These are phyloP conservation scores for Dendrobium catenatum DNA, from an alignment of 106 monocot species.

Conservation along the genomic window DNA sequence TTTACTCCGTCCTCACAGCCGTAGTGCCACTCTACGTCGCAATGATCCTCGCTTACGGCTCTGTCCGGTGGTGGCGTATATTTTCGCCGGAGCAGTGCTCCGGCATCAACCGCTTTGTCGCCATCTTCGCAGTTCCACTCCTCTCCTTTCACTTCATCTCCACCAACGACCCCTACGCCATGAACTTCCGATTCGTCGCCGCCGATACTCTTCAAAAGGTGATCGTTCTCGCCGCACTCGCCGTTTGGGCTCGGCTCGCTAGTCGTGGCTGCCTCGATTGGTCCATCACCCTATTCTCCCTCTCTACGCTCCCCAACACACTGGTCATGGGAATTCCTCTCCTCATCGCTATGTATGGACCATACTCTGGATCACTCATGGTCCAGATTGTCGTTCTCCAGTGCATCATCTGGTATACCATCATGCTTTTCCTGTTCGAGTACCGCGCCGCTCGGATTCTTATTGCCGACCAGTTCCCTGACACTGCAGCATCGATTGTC, in stretches of 20 bases:
- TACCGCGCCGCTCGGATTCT: slow-evolving; percentile 53
- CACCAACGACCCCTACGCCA: slow-evolving; percentile 52
- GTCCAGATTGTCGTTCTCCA: slow-evolving; percentile 67
- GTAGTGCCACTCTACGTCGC: slow-evolving; percentile 71
- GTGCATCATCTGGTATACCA: slow-evolving; percentile 75
- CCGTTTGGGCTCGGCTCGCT: slow-evolving; percentile 29
- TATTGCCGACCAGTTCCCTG: slow-evolving; percentile 66
- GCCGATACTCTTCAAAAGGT: slow-evolving; percentile 60
- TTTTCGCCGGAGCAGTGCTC: slow-evolving; percentile 69
- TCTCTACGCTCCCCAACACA: slow-evolving; percentile 68
- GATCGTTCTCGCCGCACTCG: slow-evolving; percentile 42
- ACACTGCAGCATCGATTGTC: slow-evolving; percentile 50
- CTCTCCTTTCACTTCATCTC: slow-evolving; percentile 74
- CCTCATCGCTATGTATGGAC: slow-evolving; percentile 65
- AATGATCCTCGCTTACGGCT: slow-evolving; percentile 66
- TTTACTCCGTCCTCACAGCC: slow-evolving; percentile 54
- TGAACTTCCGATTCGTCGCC: slow-evolving; percentile 58
- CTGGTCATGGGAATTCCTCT: slow-evolving; percentile 72
- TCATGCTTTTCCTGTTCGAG: slow-evolving; percentile 62
- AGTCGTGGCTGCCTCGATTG: slow-evolving; percentile 31
- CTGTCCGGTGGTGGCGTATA: slow-evolving; percentile 59
- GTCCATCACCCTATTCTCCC: slow-evolving; percentile 66
- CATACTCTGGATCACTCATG: slow-evolving; percentile 49
- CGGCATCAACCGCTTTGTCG: slow-evolving; percentile 65
- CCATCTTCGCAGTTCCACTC: slow-evolving; percentile 57